Evolutionary conservation across 2,329 filamentous ascomycete species (phyloP), one percentile per base, ranked within the genome.

Genomic region (Aspergillus persii): DNA sequence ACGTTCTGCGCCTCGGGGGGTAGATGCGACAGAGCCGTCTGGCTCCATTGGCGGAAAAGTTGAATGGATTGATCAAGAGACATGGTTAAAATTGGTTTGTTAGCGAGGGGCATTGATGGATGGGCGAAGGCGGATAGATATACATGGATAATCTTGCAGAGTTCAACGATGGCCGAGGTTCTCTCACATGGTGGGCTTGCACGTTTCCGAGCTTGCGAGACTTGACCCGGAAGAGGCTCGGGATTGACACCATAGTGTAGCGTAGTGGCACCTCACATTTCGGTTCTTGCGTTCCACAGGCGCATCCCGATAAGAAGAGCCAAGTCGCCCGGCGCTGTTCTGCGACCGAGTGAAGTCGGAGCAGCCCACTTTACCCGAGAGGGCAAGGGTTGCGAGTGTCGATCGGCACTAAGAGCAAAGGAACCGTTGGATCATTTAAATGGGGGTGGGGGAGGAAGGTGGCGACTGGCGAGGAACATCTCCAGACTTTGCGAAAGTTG

Each of bases 1-100:
- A 66, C 58, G 23, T 66, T 50, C 55, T 75, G 74, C 0, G 62
- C 68, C 0, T 64, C 62, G 2, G 64, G 67, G 15, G 72, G 73
- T 30, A 74, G 65, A 18, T 62, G 64, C 18, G 62, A 58, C 12
- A 73, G 48, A 7, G 66, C 64, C 15, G 63, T 62, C 54, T 69
- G 68, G 1, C 61, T 31, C 59, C 68, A 72, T 62, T 72, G 63
- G 12, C 63, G 65, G 39, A 69, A 23, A 18, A 70, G 54, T 18
- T 66, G 58, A 36, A 70, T 56, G 23, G 64, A 54, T 27, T 56
- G 55, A 8, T 61, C 53, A 54, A 63, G 55, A 31, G 65, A 60
- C 63, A 70, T 69, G 30, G 53, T 57, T 47, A 23, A 29, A 27
- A 27, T 41, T 41, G 36, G 11, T 7, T 41, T 41, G 36, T 5